Evolutionary conservation across 2,329 filamentous ascomycete species (phyloP), one percentile per base, ranked within the genome.

Genomic region (Hyphodiscus sp.): DNA sequence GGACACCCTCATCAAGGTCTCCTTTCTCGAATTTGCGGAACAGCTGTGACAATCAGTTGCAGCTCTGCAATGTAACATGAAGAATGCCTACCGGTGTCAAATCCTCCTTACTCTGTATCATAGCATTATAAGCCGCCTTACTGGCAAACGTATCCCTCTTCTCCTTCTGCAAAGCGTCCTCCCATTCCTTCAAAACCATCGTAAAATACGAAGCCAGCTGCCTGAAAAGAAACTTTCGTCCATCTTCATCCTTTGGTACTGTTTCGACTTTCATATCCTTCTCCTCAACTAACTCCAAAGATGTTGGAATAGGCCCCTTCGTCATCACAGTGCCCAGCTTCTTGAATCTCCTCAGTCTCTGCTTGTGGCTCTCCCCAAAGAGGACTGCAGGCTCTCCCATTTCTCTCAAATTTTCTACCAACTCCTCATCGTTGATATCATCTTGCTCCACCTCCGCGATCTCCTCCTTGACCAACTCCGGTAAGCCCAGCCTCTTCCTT

Each of bases 131-230:
- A 6, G 94, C 94, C 58, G 85, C 82, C 65, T 89, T 90, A 63
- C 91, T 90, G 19, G 89, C 83, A 60, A 85, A 86, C 26, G 88
- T 91, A 51, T 83, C 78, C 26, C 70, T 69, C 62, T 71, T 74
- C 66, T 80, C 81, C 62, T 87, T 82, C 6, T 81, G 81, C 63
- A 99, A 80, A 5, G 91, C 91, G 42, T 74, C 68, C 63, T 91
- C 83, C 86, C 95, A 99, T 69, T 95, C 92, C 45, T 78, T 81
- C 54, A 99, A 75, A n/a, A 99, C 83, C 83, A 99, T 90, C 50
- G 89, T 95, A 74, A 99, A 97, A 75, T 96, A 99, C 47, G 89
- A 94, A 19, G 88, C 89, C 52, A 99, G 77, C 70, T 99, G 92
- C 11, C 92, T 80, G 73, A 87, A 92, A 42, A 99, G 74, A 70